Base-by-base conservation (phyloP, 768 basidiomycete species). In the Hygrophorus pudorinus region DNA sequence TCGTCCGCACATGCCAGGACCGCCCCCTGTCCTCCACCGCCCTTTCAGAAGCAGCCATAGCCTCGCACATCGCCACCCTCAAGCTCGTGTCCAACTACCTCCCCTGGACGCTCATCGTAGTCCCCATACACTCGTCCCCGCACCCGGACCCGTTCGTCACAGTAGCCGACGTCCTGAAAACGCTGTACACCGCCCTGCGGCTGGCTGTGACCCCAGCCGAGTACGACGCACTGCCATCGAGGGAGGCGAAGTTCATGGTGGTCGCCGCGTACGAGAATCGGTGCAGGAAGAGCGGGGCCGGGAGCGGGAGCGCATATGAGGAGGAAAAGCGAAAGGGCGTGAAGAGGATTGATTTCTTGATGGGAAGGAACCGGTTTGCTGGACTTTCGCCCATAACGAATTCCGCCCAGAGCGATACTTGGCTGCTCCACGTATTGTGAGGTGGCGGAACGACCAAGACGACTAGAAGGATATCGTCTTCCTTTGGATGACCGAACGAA, bases 261-360 rank as follows among this genome's bases (percentile, higher is more conserved):
- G 59, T 59, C 2, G 53, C 42, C 6, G 72, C 75, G 4, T 80
- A 67, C 53, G 58, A 59, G 35, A 48, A 42, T 5, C 65, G 77
- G 14, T 72, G 61, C 47, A 55, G 57, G 29, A 56, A 59, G 12
- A 59, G 67, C 12, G 32, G 49, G 1, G 61, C 66, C 8, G 44
- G 54, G 2, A 54, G 54, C 20, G 54, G n/a, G n/a, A n/a, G n/a
- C n/a, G n/a, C 45, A 2, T 59, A 58, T 18, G 63, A 62, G 27
- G 51, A 55, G 21, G 75, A 78, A 56, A 60, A 63, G 48, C 51
- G 51, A 7, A 71, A 72, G 52, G 75, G 74, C 0, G 50, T 79
- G n/a, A 76, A 72, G 55, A 59, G 75, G 38, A 65, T 79, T 0
- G 78, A 80, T 56, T 78, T 76, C 51, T 56, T 80, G 38, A 54